These are phyloP conservation scores for Fusarium sp. DNA, from an alignment of 2,329 filamentous ascomycete species.

Conservation along the genomic window DNA sequence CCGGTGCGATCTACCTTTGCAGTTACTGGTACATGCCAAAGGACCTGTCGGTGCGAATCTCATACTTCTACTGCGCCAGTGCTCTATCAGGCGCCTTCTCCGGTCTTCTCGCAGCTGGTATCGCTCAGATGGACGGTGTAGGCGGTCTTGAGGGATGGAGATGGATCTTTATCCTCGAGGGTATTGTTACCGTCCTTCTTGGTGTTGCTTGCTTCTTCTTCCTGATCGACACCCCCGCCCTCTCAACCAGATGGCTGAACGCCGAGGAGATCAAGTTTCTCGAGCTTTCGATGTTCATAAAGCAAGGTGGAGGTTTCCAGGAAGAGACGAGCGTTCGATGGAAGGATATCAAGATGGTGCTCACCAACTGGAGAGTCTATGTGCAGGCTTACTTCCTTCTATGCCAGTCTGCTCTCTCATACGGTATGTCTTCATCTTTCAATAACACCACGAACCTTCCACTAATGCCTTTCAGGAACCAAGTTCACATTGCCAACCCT, in stretches of 20 bases:
- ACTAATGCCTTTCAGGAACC: constrained; percentile 22
- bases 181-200: constrained; percentile 52
- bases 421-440: constrained; percentile 25
- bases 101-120: constrained; percentile 75
- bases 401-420: constrained; percentile 47
- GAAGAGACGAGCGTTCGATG: constrained; percentile 40
- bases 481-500: constrained; percentile 47
- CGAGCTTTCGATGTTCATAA: constrained; percentile 49
- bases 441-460: neutral
- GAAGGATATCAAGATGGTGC: constrained; percentile 45
- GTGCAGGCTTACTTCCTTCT: constrained; percentile 48
- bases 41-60: constrained; percentile 79
- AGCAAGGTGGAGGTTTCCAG: constrained; percentile 48
- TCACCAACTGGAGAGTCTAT: constrained; percentile 51
- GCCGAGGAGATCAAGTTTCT: constrained; percentile 46
- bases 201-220: constrained; percentile 59
- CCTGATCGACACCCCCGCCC: constrained; percentile 57
- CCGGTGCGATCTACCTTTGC: constrained; percentile 79
- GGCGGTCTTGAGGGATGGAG: constrained; percentile 57
- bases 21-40: constrained; percentile 82
- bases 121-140: constrained; percentile 73
- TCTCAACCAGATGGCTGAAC: constrained; percentile 52
- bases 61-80: constrained; percentile 83
- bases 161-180: constrained; percentile 49
- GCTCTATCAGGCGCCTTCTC: constrained; percentile 80